Evolutionary conservation across 1,139 yeast species (phyloP).

Genomic region (Candida albicans): DNA sequence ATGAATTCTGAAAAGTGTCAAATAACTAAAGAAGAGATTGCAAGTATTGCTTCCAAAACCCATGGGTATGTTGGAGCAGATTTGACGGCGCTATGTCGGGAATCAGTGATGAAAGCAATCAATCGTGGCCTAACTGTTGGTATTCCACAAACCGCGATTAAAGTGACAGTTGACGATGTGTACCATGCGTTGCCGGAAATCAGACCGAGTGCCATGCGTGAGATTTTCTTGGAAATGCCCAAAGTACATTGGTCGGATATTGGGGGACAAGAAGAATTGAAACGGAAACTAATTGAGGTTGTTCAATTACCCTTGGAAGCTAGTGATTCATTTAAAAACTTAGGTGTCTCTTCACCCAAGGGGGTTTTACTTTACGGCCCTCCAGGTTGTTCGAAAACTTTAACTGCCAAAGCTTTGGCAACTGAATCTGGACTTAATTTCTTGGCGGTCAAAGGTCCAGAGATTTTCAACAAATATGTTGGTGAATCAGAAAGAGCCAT

Average conservation of each 20-base stretch:
- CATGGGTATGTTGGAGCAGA: conserved; percentile 77
- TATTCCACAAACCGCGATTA: conserved; percentile 25
- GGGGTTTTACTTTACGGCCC: conserved; percentile 93
- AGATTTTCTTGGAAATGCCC: conserved; percentile 90
- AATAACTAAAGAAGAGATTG: conserved; percentile 54
- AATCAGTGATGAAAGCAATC: conserved; percentile 83
- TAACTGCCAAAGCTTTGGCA: conserved; percentile 93
- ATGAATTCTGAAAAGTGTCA: conserved; percentile 60
- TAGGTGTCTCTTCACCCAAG: conserved; percentile 89
- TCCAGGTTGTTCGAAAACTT: conserved; percentile 94
- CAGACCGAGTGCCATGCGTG: conserved; percentile 96
- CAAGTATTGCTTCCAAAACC: conserved; percentile 62
- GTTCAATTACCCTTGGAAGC: conserved; percentile 90
- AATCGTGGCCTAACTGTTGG: conserved; percentile 48
- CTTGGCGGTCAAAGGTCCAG: conserved; percentile 94
- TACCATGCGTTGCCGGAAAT: conserved; percentile 70
- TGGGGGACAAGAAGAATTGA: conserved; percentile 89
- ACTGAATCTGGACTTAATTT: conserved; percentile 93
- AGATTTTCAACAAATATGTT: conserved; percentile 87
- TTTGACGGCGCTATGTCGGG: conserved; percentile 81
- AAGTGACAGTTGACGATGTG: conserved; percentile 51
- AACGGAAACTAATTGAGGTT: conserved; percentile 79
- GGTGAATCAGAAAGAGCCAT: conserved; percentile 92
- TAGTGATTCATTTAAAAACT: conserved; percentile 65
- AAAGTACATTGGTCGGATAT: conserved; percentile 92